These are phyloP conservation scores for Cordyceps farinosa DNA, from an alignment of 2,329 filamentous ascomycete species.

Conservation along the genomic window DNA sequence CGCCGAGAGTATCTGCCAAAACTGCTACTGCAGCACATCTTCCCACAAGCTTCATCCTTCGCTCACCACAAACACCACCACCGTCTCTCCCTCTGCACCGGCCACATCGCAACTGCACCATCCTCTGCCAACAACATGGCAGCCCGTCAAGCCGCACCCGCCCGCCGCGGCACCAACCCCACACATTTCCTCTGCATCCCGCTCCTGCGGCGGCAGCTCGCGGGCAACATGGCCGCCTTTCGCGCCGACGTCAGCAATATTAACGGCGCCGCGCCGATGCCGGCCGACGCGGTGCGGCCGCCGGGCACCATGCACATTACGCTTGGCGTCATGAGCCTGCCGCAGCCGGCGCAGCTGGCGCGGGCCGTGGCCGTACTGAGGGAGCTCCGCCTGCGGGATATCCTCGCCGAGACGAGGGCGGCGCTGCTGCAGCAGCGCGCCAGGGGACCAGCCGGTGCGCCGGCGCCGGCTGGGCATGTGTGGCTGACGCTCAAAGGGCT, in stretches of 20 bases:
- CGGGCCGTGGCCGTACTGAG: conserved; percentile 40
- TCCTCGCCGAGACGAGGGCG: conserved; percentile 32
- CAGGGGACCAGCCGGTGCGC: conserved; percentile 1
- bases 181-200: conserved; percentile 79
- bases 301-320: conserved; percentile 81
- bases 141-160: conserved; percentile 28
- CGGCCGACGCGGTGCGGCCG: conserved; percentile 66
- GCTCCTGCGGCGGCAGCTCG: conserved; percentile 64
- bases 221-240: conserved; percentile 60
- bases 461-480: conserved; percentile 25
- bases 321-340: conserved; percentile 78
- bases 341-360: conserved; percentile 42
- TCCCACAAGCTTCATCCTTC: too few relatives aligned
- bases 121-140: neutral
- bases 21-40: too few relatives aligned
- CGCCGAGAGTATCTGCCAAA: too few relatives aligned
- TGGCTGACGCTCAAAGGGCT: conserved; percentile 52
- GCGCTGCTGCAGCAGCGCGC: conserved; percentile 14
- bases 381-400: conserved; percentile 36
- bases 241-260: conserved; percentile 51
- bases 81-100: neutral
- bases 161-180: conserved; percentile 35
- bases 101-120: neutral
- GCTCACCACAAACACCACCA: too few relatives aligned
- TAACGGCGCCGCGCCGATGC: conserved; percentile 47